Evolutionary conservation across 1,284 basidiomycete genomes (phyloP).

Genomic region (Crucibulum cyathiforme): DNA sequence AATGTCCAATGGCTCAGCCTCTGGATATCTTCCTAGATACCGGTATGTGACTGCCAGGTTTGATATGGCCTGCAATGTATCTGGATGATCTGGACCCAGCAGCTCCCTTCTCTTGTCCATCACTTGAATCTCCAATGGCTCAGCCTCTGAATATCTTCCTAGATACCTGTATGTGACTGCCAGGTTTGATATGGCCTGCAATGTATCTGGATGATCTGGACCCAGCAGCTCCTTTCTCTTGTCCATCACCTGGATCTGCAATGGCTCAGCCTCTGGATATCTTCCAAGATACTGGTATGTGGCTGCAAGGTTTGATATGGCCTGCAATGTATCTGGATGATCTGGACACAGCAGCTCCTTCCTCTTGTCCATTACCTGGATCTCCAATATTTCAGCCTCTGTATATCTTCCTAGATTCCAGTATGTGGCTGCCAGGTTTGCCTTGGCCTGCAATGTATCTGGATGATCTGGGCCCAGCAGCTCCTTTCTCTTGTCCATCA

Average conservation of each 20-base stretch:
- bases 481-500: not conserved
- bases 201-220: slow-evolving; percentile 6
- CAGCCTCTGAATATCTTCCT: slow-evolving; percentile 5
- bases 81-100: not conserved
- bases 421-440: not conserved
- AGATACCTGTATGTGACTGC: slow-evolving; percentile 5
- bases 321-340: not conserved
- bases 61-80: not conserved
- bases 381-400: not conserved
- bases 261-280: not conserved
- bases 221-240: slow-evolving; percentile 2
- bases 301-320: not conserved
- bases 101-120: not conserved
- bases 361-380: not conserved
- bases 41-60: not conserved
- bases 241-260: not conserved
- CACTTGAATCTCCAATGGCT: not conserved
- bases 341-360: not conserved
- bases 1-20: not conserved
- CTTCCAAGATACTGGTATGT: not conserved
- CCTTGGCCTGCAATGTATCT: not conserved
- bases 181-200: slow-evolving; percentile 4
- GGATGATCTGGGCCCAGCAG: not conserved
- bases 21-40: not conserved
- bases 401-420: slow-evolving; percentile 1